Percentiles rank a stretch among this genome's conserved stretches.
Evolutionary conservation across 768 basidiomycete genomes (phyloP).

Genomic region (Trichaptum fuscoviolaceum): DNA sequence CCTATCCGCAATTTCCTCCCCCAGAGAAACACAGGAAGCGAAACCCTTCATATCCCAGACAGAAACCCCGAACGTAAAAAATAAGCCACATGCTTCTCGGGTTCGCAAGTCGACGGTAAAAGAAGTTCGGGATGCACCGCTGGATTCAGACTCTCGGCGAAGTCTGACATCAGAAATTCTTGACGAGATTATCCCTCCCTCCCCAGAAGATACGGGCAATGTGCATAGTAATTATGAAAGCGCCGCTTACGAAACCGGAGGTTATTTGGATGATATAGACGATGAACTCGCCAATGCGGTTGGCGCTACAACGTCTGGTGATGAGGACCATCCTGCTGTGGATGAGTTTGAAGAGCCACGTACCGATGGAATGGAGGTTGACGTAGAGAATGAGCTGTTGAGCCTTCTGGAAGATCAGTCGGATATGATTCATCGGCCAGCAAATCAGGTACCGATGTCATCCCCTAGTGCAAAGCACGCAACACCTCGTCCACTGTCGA

Average conservation of each 20-base stretch:
- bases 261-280: background rate
- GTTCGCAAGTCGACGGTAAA: background rate
- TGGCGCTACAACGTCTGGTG: background rate
- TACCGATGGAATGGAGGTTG: conserved; percentile 37
- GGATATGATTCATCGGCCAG: conserved; percentile 8
- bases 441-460: conserved; percentile 11
- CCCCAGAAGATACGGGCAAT: background rate
- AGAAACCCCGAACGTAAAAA: background rate
- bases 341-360: conserved; percentile 5
- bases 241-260: background rate
- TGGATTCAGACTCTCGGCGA: background rate
- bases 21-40: background rate
- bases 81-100: background rate
- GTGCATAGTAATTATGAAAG: background rate
- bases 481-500: conserved; percentile 13
- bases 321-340: background rate
- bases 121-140: background rate
- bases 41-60: background rate
- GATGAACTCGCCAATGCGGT: background rate
- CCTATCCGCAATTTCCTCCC: background rate
- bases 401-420: conserved; percentile 58
- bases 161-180: background rate
- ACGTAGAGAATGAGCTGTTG: conserved; percentile 60
- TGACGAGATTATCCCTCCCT: background rate
- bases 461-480: conserved; percentile 14